These are phyloP conservation scores for Halophytophthora batemanensis DNA, from an alignment of 352 stramenopile species.

Conservation along the genomic window DNA sequence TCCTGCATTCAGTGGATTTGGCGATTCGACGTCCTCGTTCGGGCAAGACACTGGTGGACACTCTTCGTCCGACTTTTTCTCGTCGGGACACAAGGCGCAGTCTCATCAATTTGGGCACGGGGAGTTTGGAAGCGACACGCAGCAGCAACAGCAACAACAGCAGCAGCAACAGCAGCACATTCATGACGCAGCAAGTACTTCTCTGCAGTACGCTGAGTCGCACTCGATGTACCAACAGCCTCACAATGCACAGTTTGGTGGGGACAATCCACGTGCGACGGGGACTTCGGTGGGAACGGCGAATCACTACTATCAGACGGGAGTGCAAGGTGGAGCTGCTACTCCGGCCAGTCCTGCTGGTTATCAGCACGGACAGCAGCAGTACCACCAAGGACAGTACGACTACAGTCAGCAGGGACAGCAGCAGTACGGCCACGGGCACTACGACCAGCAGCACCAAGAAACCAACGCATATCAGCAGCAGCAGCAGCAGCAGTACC, in stretches of 20 bases:
- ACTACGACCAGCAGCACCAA: constrained; percentile 11
- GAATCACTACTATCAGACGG: constrained; percentile 12
- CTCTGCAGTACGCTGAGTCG: constrained; percentile 12
- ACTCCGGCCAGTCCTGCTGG: constrained; percentile 3
- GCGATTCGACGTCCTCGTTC: constrained; percentile 13
- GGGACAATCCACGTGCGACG: constrained; percentile 5
- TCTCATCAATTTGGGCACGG: constrained; percentile 14
- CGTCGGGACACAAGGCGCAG: constrained; percentile 24
- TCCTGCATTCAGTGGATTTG: constrained; percentile 25
- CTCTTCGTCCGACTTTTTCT: constrained; percentile 38
- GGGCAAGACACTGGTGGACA: constrained; percentile 10
- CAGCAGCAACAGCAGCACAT: constrained; percentile 4
- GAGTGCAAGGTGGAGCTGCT: constrained; percentile 8
- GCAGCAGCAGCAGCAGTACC: constrained; percentile 13
- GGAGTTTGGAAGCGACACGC: constrained; percentile 1
- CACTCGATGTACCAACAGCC: constrained; percentile 8
- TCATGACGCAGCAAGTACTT: constrained; percentile 4
- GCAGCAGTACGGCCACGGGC: constrained; percentile 2
- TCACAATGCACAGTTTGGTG: constrained; percentile 6
- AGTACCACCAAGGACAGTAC: constrained; percentile 7
- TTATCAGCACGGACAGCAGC: constrained; percentile 11
- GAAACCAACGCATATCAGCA: constrained; percentile 9
- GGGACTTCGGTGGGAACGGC: constrained; percentile 2
- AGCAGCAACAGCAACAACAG: constrained; percentile 4
- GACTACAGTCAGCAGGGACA: constrained; percentile 8